Conservation (phyloP, 2,329 filamentous ascomycete species). For the Sordariomycetes sp. region DNA sequence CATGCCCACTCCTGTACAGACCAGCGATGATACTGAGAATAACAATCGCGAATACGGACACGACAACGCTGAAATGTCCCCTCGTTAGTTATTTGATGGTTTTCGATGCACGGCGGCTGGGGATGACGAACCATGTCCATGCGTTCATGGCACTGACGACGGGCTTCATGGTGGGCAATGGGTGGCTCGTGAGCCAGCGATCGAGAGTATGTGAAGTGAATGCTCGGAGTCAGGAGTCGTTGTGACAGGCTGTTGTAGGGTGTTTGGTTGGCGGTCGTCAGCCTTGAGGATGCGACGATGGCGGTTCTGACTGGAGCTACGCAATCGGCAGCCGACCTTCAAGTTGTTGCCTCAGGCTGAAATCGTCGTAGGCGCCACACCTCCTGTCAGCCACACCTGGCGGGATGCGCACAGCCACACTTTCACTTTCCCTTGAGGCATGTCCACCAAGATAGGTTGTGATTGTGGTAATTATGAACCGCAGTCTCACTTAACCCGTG, state of each 20-base stretch:
- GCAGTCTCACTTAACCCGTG: no score
- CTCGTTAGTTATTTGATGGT: neutral
- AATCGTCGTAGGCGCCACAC: no score
- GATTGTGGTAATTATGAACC: no score
- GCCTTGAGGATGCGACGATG: no score
- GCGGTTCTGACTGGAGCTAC: no score
- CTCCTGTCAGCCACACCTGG: no score
- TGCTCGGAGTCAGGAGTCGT: neutral
- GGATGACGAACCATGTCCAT: conserved; percentile 73
- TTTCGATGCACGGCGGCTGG: neutral
- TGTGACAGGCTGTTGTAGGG: neutral
- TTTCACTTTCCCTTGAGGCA: no score
- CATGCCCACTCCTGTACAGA: conserved; percentile 72
- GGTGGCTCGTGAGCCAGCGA: neutral
- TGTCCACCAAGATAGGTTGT: no score
- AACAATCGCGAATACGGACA: conserved; percentile 57
- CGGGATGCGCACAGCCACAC: no score
- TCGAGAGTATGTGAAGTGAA: neutral
- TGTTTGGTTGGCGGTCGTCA: no score
- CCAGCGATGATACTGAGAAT: conserved; percentile 55
- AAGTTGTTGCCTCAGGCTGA: no score
- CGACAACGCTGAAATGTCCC: conserved; percentile 51
- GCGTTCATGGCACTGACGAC: conserved; percentile 86
- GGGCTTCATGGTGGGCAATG: conserved; percentile 71
- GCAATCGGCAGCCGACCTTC: no score